These are phyloP conservation scores for Capronia americana DNA, from an alignment of 2,329 filamentous ascomycete species.

Conservation along the genomic window DNA sequence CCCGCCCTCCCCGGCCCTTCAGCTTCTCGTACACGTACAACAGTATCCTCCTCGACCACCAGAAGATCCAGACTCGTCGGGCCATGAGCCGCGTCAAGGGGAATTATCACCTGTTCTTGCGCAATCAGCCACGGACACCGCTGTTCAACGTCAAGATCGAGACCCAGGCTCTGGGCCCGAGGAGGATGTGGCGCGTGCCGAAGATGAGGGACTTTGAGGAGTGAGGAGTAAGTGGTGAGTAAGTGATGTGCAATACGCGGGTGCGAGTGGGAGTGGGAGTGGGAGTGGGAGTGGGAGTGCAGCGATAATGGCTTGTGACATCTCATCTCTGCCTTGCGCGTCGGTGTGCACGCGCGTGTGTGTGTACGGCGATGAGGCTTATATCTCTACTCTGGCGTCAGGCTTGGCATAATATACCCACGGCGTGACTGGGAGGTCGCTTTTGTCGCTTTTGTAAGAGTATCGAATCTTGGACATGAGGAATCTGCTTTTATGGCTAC, in stretches of 20 bases:
- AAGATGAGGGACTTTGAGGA: slow-evolving; percentile 32
- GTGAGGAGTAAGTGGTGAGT: slow-evolving; percentile 22
- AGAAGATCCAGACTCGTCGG: slow-evolving; percentile 34
- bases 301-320: background rate
- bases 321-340: background rate
- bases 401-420: background rate
- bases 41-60: slow-evolving; percentile 39
- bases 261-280: background rate
- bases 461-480: background rate
- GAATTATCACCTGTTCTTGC: slow-evolving; percentile 40
- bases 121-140: slow-evolving; percentile 37
- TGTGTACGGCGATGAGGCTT: background rate
- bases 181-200: slow-evolving; percentile 34
- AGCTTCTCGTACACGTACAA: slow-evolving; percentile 38
- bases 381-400: background rate
- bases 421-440: background rate
- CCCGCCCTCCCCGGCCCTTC: slow-evolving; percentile 24
- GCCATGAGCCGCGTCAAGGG: slow-evolving; percentile 36
- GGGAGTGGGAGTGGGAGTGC: background rate
- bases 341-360: background rate
- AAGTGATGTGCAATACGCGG: background rate
- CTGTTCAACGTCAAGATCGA: slow-evolving; percentile 22
- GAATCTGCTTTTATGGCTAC: slow-evolving; percentile 14
- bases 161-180: slow-evolving; percentile 24
- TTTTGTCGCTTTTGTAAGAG: slow-evolving; percentile 3